A percentile compares a stretch with the other conserved stretches of the same genome.
These are phyloP conservation scores for Pythium graminicola DNA, from an alignment of 352 stramenopile species.

Conservation along the genomic window DNA sequence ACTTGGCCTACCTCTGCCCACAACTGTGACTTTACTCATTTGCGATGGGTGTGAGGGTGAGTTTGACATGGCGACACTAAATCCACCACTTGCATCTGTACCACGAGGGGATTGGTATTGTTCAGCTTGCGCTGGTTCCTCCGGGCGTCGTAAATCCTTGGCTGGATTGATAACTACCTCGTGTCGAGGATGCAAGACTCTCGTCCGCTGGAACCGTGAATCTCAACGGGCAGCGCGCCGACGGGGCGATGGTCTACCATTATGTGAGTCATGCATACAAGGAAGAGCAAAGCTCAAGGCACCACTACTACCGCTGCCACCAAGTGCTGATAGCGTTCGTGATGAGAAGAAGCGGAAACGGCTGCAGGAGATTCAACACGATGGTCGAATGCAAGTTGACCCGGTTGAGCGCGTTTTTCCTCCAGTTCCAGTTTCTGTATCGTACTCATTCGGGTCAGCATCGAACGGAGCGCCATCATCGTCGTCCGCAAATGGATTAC, in stretches of 20 bases:
- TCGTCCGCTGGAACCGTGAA: slow-evolving; percentile 18
- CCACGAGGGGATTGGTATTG: slow-evolving; percentile 49
- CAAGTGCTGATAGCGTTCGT: neutral
- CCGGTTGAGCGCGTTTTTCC: slow-evolving; percentile 18
- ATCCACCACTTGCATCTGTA: slow-evolving; percentile 35
- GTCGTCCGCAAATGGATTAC: neutral
- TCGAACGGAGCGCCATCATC: slow-evolving; percentile 2
- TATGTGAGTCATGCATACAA: slow-evolving; percentile 12
- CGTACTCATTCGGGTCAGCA: neutral
- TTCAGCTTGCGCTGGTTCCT: neutral
- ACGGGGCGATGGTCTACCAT: slow-evolving; percentile 2
- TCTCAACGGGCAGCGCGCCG: slow-evolving; percentile 15
- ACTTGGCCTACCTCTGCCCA: slow-evolving; percentile 1
- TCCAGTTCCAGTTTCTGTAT: slow-evolving; percentile 16
- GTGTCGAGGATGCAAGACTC: slow-evolving; percentile 6
- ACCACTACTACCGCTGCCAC: too few relatives aligned
- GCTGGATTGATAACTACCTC: neutral
- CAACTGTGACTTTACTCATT: slow-evolving; percentile 47
- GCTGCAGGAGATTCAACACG: slow-evolving; percentile 4
- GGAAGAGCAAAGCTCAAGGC: neutral
- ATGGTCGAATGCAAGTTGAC: slow-evolving; percentile 15
- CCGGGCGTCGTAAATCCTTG: neutral
- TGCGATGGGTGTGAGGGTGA: slow-evolving; percentile 67
- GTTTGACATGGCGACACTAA: slow-evolving; percentile 40
- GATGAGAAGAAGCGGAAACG: slow-evolving; percentile 31